Conservation (phyloP, 2,329 filamentous ascomycete genomes). For the Ilyonectria robusta region DNA sequence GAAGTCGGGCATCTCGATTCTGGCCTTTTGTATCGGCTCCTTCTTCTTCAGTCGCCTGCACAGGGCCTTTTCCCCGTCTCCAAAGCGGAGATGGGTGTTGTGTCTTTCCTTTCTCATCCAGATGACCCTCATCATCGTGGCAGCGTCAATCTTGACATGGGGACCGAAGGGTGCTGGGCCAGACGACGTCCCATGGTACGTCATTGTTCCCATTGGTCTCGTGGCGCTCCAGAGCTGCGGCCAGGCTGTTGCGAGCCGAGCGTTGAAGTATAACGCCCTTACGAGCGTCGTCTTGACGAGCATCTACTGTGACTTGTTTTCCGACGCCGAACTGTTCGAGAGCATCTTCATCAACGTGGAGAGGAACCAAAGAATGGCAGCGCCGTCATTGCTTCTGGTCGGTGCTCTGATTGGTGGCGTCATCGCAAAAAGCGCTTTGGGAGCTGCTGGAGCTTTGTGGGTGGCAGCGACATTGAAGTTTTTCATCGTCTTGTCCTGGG, state of each 20-base stretch:
- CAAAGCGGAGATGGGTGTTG: slow-evolving; percentile 76
- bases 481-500: slow-evolving; percentile 70
- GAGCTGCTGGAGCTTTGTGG: slow-evolving; percentile 71
- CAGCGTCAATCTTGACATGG: slow-evolving; percentile 68
- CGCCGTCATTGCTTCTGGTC: slow-evolving; percentile 63
- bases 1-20: slow-evolving; percentile 73
- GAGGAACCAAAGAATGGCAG: slow-evolving; percentile 65
- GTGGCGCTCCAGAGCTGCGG: slow-evolving; percentile 84
- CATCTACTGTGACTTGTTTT: slow-evolving; percentile 86
- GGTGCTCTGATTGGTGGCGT: slow-evolving; percentile 67
- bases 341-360: slow-evolving; percentile 58
- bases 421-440: slow-evolving; percentile 62
- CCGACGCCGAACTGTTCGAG: slow-evolving; percentile 68
- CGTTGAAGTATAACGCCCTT: slow-evolving; percentile 77
- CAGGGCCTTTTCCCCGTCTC: slow-evolving; percentile 65
- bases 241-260: slow-evolving; percentile 81
- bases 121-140: slow-evolving; percentile 62
- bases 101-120: slow-evolving; percentile 71
- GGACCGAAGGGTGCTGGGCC: slow-evolving; percentile 56
- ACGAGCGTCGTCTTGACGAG: slow-evolving; percentile 87
- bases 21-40: slow-evolving; percentile 79
- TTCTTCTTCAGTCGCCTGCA: slow-evolving; percentile 80
- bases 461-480: slow-evolving; percentile 71
- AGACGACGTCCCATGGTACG: slow-evolving; percentile 68
- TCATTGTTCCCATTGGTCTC: slow-evolving; percentile 76